phyloP scores from a whole-genome alignment of 768 basidiomycete species.

The Dendrothele bispora region DNA sequence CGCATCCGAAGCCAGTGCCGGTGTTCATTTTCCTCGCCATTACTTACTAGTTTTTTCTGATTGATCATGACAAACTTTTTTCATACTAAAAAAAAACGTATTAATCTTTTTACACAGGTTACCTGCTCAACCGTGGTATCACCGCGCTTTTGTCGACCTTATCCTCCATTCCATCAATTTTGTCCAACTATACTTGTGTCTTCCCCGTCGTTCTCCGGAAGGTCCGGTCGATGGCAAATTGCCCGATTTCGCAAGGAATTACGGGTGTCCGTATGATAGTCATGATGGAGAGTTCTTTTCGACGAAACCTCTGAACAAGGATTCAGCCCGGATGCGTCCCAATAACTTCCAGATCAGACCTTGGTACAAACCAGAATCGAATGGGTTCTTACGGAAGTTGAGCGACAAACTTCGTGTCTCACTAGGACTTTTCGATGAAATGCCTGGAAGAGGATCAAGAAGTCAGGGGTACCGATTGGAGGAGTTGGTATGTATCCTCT shows the following conservation, averaged over 20 bases:
- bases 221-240: too few relatives aligned
- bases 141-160: conserved; percentile 25
- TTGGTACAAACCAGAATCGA: conserved; percentile 46
- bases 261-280: conserved; percentile 10
- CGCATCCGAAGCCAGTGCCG: too few relatives aligned
- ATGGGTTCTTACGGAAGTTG: conserved; percentile 22
- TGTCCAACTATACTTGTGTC: conserved; percentile 36
- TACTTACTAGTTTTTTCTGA: too few relatives aligned
- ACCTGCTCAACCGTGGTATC: conserved; percentile 33
- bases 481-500: conserved; percentile 34
- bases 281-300: conserved; percentile 5
- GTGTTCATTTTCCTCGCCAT: too few relatives aligned
- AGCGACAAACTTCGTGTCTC: too few relatives aligned
- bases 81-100: neutral
- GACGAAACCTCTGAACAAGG: neutral
- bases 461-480: conserved; percentile 42
- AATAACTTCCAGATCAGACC: conserved; percentile 34
- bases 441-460: conserved; percentile 38
- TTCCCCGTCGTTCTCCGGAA: too few relatives aligned
- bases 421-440: conserved; percentile 34
- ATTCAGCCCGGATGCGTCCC: neutral
- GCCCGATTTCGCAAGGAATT: conserved; percentile 15
- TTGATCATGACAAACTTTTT: too few relatives aligned
- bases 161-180: conserved; percentile 25
- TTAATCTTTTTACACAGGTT: conserved; percentile 31